phyloP scores from a whole-genome alignment of 169 alveolate species.

The Eimeria acervulina region DNA sequence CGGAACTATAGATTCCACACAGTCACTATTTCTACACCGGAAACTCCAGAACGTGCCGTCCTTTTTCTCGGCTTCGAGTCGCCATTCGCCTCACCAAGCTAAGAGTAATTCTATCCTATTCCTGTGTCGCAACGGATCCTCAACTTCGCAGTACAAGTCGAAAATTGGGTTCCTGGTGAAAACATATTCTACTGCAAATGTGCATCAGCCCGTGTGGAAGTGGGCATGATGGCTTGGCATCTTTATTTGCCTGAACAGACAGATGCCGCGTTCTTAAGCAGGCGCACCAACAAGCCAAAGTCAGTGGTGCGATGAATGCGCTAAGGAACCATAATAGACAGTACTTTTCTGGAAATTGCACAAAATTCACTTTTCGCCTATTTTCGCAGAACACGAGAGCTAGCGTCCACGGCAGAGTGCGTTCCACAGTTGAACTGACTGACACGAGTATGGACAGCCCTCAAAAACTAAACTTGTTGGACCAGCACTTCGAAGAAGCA shows the following conservation, averaged over 20 bases:
- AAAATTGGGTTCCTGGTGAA: no score
- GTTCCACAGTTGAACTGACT: background rate
- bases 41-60: background rate
- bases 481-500: background rate
- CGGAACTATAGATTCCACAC: background rate
- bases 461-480: background rate
- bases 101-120: no score
- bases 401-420: background rate
- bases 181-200: background rate
- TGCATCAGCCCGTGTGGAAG: background rate
- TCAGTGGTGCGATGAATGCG: background rate
- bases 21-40: background rate
- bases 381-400: background rate
- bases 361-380: background rate
- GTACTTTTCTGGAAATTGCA: background rate
- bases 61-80: background rate
- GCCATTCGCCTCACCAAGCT: background rate
- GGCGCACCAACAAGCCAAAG: background rate
- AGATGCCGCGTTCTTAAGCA: background rate
- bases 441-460: background rate
- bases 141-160: background rate
- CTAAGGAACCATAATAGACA: background rate
- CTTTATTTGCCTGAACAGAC: background rate
- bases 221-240: background rate
- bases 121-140: background rate